Evolutionary conservation across 164 flowering plant species (phyloP), one percentile per base, ranked within the genome.

Genomic region (Houttuynia cordata): DNA sequence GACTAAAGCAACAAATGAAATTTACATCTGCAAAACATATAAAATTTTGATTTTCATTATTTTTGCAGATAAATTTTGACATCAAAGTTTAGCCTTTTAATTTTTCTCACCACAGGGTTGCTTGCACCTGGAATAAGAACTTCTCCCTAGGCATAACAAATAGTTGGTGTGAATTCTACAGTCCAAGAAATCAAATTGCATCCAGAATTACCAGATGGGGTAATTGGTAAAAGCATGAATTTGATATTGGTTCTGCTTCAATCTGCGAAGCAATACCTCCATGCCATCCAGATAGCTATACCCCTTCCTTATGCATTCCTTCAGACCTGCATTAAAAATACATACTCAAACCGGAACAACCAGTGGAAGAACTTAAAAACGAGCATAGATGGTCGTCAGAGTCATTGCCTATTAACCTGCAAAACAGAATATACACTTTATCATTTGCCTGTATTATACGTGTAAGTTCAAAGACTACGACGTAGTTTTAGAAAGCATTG

Each of bases 161-260:
- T 30, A 30, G 6, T 30, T 30, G 17, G 9, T 42, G 14, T 10
- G 17, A 42, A 42, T 42, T 42, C 12, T 42, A 42, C 9, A 42
- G 49, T 30, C 2, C 49, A 42, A 42, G 1, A 42, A 14, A 42
- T 42, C 12, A 14, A 42, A 42, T 42, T 10, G 49, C 49, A 42
- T 14, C 4, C 49, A 24, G 30, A 39, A 71, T 62, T 71, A 93
- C 99, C 99, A 93, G 67, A 69, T 73, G 20, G 99, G 97, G 64
- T 93, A 93, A 71, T 93, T 93, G 63, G 99, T 90, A 65, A 79
- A 83, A 67, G 99, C 88, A 78, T 93, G 99, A 75, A 93, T 85
- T 71, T 93, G 91, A 57, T 82, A 86, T 64, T 82, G 76, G 59
- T 75, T 76, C 53, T 68, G 67, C 71, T 81, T 88, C 67, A 93